Base-by-base conservation (phyloP, 108 stramenopile genomes). In the Skeletonema potamos region DNA sequence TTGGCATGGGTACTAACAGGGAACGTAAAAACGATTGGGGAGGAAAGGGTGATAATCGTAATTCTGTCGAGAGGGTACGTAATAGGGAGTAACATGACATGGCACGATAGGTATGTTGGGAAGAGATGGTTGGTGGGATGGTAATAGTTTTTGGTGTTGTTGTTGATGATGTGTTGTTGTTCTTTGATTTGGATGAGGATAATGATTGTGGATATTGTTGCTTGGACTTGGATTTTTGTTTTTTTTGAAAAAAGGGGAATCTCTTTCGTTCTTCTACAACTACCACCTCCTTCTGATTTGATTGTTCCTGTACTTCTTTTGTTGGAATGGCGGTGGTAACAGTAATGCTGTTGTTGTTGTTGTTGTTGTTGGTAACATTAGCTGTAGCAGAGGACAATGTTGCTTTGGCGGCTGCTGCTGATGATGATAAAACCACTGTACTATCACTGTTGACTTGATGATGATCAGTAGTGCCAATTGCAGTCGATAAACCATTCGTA, bases 11-110 rank as follows among this genome's bases (percentile, higher is more conserved):
- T 26, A 92, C 70, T 51, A 73, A 62, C 62, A 94, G 59, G 9
- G 90, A 78, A 51, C 84, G 74, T 27, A 91, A 37, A 68, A 94
- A 94, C 3, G 79, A 88, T 62, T 87, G 87, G 27, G 88, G 77
- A 2, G 90, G 81, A 48, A 94, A 94, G 26, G 93, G 93, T 5
- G 85, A 86, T 36, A 94, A 66, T 20, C 89, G 79, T 15, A 94
- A 63, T 37, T 82, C 73, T 9, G 70, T 76, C 43, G 87, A 88
- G 4, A 94, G 58, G 0, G 93, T 94, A n/a, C 93, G 74, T 8
- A 94, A 65, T n/a, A 88, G 68, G 2, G 90, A 80, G 73, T 92
- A 94, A 17, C 81, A 76, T 10, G 90, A 88, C 62, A 87, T 24
- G 6, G 93, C 83, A n/a, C 90, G 87, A 34, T 76, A 83, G 66